A percentile compares a stretch with the other conserved stretches of the same genome.
These are phyloP conservation scores for Chalciporus sp. DNA, from an alignment of 1,284 basidiomycete genomes.

Conservation along the genomic window DNA sequence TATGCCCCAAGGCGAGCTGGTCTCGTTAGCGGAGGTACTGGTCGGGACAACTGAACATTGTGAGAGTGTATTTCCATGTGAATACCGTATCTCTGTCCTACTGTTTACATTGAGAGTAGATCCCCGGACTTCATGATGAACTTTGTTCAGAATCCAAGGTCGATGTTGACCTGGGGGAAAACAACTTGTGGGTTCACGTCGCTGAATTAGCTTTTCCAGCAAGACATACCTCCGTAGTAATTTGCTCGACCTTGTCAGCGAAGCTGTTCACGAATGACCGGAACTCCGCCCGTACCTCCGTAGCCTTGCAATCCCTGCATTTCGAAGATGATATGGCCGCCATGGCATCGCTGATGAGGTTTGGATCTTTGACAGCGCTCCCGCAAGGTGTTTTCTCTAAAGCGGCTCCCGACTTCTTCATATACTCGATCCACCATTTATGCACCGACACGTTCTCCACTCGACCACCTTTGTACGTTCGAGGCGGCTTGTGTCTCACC, in stretches of 20 bases:
- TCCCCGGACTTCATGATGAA: neutral
- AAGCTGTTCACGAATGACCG: slow-evolving; percentile 13
- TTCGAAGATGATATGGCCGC: slow-evolving; percentile 6
- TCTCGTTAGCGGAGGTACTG: slow-evolving; percentile 35
- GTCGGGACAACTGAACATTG: slow-evolving; percentile 25
- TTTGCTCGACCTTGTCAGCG: slow-evolving; percentile 7
- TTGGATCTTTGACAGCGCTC: slow-evolving; percentile 4
- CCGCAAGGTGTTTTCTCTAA: slow-evolving; percentile 5
- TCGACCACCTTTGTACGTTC: slow-evolving; percentile 1
- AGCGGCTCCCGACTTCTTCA: slow-evolving; percentile 10
- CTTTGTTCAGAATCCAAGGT: slow-evolving; percentile 6
- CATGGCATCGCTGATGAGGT: neutral
- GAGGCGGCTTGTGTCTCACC: slow-evolving; percentile 3
- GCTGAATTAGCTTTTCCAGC: neutral
- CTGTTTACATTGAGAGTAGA: slow-evolving; percentile 16
- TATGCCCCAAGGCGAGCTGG: slow-evolving; percentile 46
- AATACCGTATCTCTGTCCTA: slow-evolving; percentile 1
- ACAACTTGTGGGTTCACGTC: neutral
- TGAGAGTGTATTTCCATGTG: slow-evolving; percentile 10
- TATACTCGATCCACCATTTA: slow-evolving; percentile 17
- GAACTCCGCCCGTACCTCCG: neutral
- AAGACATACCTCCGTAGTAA: slow-evolving; percentile 9
- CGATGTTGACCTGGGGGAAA: slow-evolving; percentile 6
- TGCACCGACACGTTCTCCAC: slow-evolving; percentile 1
- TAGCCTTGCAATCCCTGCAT: neutral